phyloP scores from a whole-genome alignment of 371 early-diverging fungal genomes.

The Syncephalastrum sp. region DNA sequence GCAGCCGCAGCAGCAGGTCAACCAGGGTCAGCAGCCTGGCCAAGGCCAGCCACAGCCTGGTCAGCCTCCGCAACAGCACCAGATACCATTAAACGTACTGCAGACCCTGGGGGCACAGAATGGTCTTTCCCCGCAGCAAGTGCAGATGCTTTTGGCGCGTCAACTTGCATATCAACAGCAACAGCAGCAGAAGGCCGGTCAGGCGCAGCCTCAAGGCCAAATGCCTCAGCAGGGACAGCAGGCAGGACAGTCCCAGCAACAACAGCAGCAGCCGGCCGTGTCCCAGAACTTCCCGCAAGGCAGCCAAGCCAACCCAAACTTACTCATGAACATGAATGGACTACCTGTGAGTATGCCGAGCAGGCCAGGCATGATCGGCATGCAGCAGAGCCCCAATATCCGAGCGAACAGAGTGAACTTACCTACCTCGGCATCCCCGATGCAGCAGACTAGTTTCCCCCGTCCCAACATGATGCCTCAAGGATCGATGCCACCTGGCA shows the following conservation, averaged over 20 bases:
- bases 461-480: constrained; percentile 7
- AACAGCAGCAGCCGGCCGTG: constrained; percentile 18
- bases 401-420: constrained; percentile 12
- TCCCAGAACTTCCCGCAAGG: constrained; percentile 10
- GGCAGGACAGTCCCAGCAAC: constrained; percentile 16
- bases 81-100: constrained; percentile 28
- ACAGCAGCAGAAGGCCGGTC: constrained; percentile 15
- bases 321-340: constrained; percentile 11
- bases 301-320: constrained; percentile 9
- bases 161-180: constrained; percentile 35
- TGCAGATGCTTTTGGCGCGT: constrained; percentile 30
- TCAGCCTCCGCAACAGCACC: constrained; percentile 13
- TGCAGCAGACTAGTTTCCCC: constrained; percentile 9
- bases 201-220: no score
- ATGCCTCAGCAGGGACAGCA: constrained; percentile 12
- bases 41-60: constrained; percentile 14
- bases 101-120: constrained; percentile 24
- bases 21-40: constrained; percentile 9
- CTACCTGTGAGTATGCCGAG: constrained; percentile 5
- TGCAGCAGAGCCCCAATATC: constrained; percentile 12
- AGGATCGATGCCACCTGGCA: constrained; percentile 10
- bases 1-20: constrained; percentile 8
- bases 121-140: constrained; percentile 30
- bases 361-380: not conserved
- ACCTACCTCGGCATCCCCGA: constrained; percentile 12